These are phyloP conservation scores for Starmerella apicola DNA, from an alignment of 805 yeast genomes.

Conservation along the genomic window DNA sequence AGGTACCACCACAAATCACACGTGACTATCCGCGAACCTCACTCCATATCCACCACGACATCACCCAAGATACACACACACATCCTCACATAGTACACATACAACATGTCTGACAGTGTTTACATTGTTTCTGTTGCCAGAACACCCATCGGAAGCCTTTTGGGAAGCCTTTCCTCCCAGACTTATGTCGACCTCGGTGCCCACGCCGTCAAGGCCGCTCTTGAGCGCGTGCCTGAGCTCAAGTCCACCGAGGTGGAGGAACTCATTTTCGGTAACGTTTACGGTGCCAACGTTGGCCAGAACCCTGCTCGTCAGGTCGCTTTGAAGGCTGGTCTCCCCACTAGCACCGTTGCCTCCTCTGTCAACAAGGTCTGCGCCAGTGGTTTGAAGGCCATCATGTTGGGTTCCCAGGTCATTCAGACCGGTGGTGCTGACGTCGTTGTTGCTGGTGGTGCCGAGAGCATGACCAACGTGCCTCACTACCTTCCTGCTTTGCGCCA, in stretches of 20 bases:
- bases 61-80: not conserved
- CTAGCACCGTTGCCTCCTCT: conserved; percentile 72
- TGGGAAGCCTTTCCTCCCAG: conserved; percentile 66
- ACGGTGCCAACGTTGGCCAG: conserved; percentile 90
- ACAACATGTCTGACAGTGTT: too few species aligned
- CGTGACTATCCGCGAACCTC: too few species aligned
- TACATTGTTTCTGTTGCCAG: conserved; percentile 86
- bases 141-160: conserved; percentile 94
- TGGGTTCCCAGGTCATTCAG: conserved; percentile 80
- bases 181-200: conserved; percentile 80
- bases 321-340: conserved; percentile 72
- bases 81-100: conserved; percentile 3
- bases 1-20: too few species aligned
- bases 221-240: conserved; percentile 20
- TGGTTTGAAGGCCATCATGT: conserved; percentile 80
- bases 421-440: conserved; percentile 87
- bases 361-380: conserved; percentile 96
- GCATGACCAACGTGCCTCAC: conserved; percentile 93
- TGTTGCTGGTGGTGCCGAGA: conserved; percentile 95
- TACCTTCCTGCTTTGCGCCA: conserved; percentile 73
- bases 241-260: conserved; percentile 19
- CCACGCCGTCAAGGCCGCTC: conserved; percentile 57
- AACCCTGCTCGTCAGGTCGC: conserved; percentile 98
- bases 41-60: too few species aligned
- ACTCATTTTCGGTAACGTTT: conserved; percentile 64